Evolutionary conservation across 129 eudicot species (phyloP).

Genomic region (Saussurea involucrata): DNA sequence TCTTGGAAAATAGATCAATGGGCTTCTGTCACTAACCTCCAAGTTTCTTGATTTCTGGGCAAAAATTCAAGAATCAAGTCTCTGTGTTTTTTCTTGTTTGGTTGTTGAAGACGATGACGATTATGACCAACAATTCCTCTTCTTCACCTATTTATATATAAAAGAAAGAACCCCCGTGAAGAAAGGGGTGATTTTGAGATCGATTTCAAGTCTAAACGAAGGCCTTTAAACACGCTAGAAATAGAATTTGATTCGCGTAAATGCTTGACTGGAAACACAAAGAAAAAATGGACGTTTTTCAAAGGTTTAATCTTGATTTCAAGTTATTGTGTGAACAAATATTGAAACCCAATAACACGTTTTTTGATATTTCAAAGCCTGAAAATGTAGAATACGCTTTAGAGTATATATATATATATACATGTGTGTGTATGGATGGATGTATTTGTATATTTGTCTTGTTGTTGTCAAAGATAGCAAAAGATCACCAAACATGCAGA

Average conservation of each 20-base stretch:
- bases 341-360: slow-evolving; percentile 15
- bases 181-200: slow-evolving; percentile 5
- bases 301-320: slow-evolving; percentile 24
- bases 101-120: slow-evolving; percentile 1
- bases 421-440: no score
- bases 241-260: neutral
- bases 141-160: slow-evolving; percentile 15
- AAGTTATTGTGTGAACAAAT: slow-evolving; percentile 13
- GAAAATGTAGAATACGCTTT: slow-evolving; percentile 27
- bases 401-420: neutral
- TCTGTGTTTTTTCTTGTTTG: neutral
- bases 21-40: neutral
- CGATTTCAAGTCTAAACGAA: slow-evolving; percentile 14
- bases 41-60: slow-evolving; percentile 18
- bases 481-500: neutral
- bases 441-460: neutral
- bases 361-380: slow-evolving; percentile 43
- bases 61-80: slow-evolving; percentile 6
- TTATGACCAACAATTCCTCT: slow-evolving; percentile 15
- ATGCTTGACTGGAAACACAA: slow-evolving; percentile 26
- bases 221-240: neutral
- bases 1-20: neutral
- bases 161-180: neutral
- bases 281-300: slow-evolving; percentile 9
- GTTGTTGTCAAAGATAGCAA: slow-evolving; percentile 1